phyloP scores from a whole-genome alignment of 306 rosid genomes.

The Cicer cuneatum region DNA sequence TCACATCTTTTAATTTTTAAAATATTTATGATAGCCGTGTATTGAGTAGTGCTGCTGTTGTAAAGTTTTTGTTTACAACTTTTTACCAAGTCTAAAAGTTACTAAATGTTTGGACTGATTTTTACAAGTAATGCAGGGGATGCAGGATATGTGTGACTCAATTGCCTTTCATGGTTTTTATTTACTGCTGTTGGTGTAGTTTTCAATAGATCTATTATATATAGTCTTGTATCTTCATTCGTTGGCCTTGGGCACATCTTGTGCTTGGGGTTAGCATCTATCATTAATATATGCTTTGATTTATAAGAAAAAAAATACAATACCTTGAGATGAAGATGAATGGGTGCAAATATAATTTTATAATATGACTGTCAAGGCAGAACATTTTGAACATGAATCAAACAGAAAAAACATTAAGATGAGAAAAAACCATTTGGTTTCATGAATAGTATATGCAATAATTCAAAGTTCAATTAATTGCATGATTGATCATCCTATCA shows the following conservation, averaged over 20 bases:
- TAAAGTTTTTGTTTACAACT: constrained; percentile 9
- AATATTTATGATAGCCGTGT: constrained; percentile 10
- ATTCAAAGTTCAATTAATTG: neutral
- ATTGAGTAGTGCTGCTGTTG: neutral
- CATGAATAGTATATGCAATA: neutral
- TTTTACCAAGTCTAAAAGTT: neutral
- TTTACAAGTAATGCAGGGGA: neutral
- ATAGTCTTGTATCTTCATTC: neutral
- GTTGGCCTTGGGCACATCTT: neutral
- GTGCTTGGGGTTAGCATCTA: neutral
- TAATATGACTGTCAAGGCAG: neutral
- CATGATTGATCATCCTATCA: neutral
- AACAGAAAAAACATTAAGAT: neutral
- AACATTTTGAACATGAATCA: neutral
- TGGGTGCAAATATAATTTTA: neutral
- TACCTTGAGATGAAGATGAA: neutral
- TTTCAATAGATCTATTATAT: neutral
- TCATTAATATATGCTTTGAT: neutral
- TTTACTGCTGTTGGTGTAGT: neutral
- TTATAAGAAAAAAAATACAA: neutral
- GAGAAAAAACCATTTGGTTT: neutral
- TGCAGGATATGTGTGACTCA: neutral
- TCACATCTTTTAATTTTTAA: neutral
- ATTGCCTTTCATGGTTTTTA: neutral
- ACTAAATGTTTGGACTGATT: neutral